Evolutionary conservation across 169 alveolate species (phyloP), one percentile per base, ranked within the genome.

Genomic region (Plasmodium blacklocki): DNA sequence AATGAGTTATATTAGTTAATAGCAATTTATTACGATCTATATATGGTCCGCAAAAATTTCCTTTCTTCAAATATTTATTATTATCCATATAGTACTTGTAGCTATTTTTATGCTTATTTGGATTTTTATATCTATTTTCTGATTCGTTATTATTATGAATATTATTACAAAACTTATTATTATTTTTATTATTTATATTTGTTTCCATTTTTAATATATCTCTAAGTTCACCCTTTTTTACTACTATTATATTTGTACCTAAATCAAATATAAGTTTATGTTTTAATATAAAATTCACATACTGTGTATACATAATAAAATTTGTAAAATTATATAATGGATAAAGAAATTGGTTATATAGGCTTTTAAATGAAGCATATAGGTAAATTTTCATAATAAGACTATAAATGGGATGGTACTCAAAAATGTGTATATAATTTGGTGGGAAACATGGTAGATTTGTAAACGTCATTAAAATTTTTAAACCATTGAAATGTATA

Each of bases 291-390:
- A 54, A 9, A 32, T 52, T 70, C 0, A 71, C 12, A 14, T 83
- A 70, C 23, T 83, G 91, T 0, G 26, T 32, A 43, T 70, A 83
- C 19, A 62, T 39, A 14, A 83, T 50, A 63, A 70, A 70, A 54
- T 83, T 83, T 59, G 32, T 83, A 62, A 68, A 83, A 63, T 83
- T 83, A 63, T 70, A 83, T n/a, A 83, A 56, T 9, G 85, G 83
- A 15, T 52, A 83, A 7, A 83, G 32, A 19, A 83, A 83, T 49
- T 83, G 86, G 23, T 83, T 83, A 59, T 59, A 83, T 43, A 83
- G 18, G 59, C 49, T 67, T 29, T 83, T 83, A 18, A 83, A 70
- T 70, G 91, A 63, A 11, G 86, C 29, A 29, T 67, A 54, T 15
- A 67, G 43, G 56, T 70, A 83, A 11, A 83, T 59, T 26, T 83